A percentile compares a stretch with the other conserved stretches of the same genome.
Conservation (phyloP, 208 protist genomes). For the Wallacemonas collosoma region DNA sequence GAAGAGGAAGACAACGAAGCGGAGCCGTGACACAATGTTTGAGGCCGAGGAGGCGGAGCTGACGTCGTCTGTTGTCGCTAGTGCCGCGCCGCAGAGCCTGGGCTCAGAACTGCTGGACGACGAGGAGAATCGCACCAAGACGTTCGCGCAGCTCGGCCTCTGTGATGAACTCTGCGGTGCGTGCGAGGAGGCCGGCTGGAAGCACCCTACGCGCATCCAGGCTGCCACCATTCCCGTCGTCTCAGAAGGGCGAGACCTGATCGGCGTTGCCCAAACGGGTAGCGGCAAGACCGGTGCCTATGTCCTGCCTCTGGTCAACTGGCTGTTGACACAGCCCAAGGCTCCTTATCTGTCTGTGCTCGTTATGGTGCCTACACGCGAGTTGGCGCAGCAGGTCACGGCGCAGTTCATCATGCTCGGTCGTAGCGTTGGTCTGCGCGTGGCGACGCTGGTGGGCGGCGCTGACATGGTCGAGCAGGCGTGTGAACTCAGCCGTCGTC, state of each 20-base stretch:
- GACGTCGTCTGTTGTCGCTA: slow-evolving; percentile 1
- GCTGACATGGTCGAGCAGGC: slow-evolving; percentile 96
- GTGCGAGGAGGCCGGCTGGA: slow-evolving; percentile 91
- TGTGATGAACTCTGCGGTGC: slow-evolving; percentile 90
- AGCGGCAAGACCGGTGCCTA: slow-evolving; percentile 99
- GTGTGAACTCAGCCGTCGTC: slow-evolving; percentile 92
- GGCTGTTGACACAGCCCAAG: slow-evolving; percentile 92
- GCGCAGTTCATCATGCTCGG: slow-evolving; percentile 93
- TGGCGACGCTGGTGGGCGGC: slow-evolving; percentile 93
- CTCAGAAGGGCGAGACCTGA: slow-evolving; percentile 91
- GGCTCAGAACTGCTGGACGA: slow-evolving; percentile 86
- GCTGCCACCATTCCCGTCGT: slow-evolving; percentile 93
- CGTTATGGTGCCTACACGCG: slow-evolving; percentile 97
- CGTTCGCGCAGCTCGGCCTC: slow-evolving; percentile 92
- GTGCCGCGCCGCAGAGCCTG: slow-evolving; percentile 36
- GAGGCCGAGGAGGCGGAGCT: slow-evolving; percentile 30
- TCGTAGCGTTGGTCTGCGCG: slow-evolving; percentile 87
- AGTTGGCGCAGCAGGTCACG: slow-evolving; percentile 98
- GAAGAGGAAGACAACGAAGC: slow-evolving; percentile 24
- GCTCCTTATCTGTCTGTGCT: slow-evolving; percentile 92
- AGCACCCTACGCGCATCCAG: slow-evolving; percentile 96
- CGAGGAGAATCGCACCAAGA: slow-evolving; percentile 74
- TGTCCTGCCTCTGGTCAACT: slow-evolving; percentile 98
- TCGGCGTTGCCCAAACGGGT: slow-evolving; percentile 98
- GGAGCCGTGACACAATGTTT: slow-evolving; percentile 31